These are phyloP conservation scores for Senecio squalidus DNA, from an alignment of 140 eudicot species.

Conservation along the genomic window DNA sequence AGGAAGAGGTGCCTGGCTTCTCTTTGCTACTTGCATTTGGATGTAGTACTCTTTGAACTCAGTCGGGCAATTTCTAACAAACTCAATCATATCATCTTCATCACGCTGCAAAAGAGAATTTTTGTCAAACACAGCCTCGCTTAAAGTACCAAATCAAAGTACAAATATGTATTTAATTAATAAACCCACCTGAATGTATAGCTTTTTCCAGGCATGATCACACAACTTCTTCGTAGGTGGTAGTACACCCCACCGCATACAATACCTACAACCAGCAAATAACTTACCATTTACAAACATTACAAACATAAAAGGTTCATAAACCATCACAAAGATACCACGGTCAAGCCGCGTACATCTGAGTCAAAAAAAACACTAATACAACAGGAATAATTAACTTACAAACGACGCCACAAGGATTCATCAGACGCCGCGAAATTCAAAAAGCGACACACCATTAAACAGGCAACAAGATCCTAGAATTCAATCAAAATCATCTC, in stretches of 20 bases:
- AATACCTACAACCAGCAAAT: neutral
- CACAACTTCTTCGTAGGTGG: neutral
- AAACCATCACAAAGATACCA: too few species aligned
- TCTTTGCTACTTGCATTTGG: conserved; percentile 93
- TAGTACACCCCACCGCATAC: conserved; percentile 6
- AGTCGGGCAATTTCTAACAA: conserved; percentile 65
- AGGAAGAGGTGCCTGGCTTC: conserved; percentile 95
- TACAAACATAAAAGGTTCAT: too few species aligned
- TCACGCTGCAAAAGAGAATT: conserved; percentile 99
- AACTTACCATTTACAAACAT: too few species aligned
- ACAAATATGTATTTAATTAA: too few species aligned
- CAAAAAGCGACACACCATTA: conserved; percentile 71
- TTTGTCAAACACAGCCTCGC: too few species aligned
- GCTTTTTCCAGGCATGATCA: conserved; percentile 1
- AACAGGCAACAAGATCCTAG: conserved; percentile 91
- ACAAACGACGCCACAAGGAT: conserved; percentile 91
- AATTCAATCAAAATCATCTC: neutral
- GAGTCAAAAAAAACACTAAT: too few species aligned
- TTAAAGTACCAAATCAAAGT: too few species aligned
- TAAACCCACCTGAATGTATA: neutral
- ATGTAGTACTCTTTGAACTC: conserved; percentile 89
- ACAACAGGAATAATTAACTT: conserved; percentile 22
- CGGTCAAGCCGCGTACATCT: too few species aligned
- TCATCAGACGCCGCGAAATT: conserved; percentile 75
- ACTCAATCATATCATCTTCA: conserved; percentile 81